Evolutionary conservation across 192 early-diverging fungal species (phyloP).

Genomic region (Lobosporangium transversale): DNA sequence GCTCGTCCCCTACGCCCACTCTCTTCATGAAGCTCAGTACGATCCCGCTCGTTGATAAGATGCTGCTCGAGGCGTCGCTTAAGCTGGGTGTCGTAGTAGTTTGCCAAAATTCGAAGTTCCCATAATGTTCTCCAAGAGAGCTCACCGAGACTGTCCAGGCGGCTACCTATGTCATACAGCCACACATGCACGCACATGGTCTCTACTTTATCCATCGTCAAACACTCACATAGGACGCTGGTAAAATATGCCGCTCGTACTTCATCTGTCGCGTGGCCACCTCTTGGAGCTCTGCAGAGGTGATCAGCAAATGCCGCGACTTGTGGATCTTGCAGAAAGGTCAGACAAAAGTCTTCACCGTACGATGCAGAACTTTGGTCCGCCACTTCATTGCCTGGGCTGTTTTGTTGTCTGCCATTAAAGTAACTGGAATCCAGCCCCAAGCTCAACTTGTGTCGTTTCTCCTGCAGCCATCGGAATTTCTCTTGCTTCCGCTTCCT

Average conservation of each 20-base stretch:
- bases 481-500: constrained; percentile 6
- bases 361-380: constrained; percentile 21
- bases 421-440: neutral
- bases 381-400: neutral
- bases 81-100: constrained; percentile 31
- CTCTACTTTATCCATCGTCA: constrained; percentile 62
- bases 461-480: neutral
- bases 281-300: constrained; percentile 22
- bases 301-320: constrained; percentile 53
- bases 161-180: constrained; percentile 46
- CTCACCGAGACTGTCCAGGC: constrained; percentile 21
- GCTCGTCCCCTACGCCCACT: neutral
- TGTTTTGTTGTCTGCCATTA: too few relatives aligned
- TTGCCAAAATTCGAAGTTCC: constrained; percentile 32
- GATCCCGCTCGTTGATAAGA: neutral
- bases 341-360: constrained; percentile 30
- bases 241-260: constrained; percentile 54
- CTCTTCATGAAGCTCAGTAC: neutral
- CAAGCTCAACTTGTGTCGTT: neutral
- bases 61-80: constrained; percentile 3
- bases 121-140: constrained; percentile 27
- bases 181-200: constrained; percentile 57
- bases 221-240: constrained; percentile 60
- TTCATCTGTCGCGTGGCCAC: constrained; percentile 29
- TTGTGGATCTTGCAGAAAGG: constrained; percentile 49